Conservation (phyloP, 139 green algal genomes). For the Auxenochlorella protothecoides region DNA sequence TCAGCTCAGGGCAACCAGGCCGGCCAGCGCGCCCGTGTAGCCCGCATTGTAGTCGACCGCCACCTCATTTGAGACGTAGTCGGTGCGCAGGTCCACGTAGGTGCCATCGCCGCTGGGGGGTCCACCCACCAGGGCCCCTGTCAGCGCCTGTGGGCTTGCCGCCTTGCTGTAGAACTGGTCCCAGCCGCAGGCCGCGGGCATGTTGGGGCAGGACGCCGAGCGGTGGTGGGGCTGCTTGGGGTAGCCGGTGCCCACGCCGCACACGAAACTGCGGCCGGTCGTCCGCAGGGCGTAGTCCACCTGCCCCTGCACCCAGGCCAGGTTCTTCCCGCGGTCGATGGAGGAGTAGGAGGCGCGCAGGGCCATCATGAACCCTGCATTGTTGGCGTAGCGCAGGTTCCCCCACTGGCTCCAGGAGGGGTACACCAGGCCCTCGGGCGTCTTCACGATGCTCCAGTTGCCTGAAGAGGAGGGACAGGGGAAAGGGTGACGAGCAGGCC, state of each 20-base stretch:
- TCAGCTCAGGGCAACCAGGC: constrained; percentile 9
- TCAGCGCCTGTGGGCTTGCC: constrained; percentile 13
- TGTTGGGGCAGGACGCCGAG: constrained; percentile 28
- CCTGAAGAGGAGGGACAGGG: not conserved
- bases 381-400: constrained; percentile 10
- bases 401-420: constrained; percentile 10
- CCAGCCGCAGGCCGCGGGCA: constrained; percentile 10
- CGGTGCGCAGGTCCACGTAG: constrained; percentile 13
- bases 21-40: constrained; percentile 17
- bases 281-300: constrained; percentile 35
- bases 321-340: not conserved
- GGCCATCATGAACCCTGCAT: constrained; percentile 6
- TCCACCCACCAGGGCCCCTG: constrained; percentile 15
- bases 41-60: constrained; percentile 40
- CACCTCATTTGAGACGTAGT: constrained; percentile 25
- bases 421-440: too few relatives aligned
- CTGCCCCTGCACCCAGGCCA: constrained; percentile 13
- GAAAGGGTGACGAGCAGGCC: too few relatives aligned
- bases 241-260: constrained; percentile 28
- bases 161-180: not conserved
- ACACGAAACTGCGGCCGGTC: constrained; percentile 21
- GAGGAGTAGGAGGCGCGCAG: constrained; percentile 10
- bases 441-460: constrained; percentile 2
- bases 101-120: constrained; percentile 13
- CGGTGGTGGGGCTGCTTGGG: constrained; percentile 33